phyloP scores from a whole-genome alignment of 805 yeast genomes.

The Suhomyces sp. region DNA sequence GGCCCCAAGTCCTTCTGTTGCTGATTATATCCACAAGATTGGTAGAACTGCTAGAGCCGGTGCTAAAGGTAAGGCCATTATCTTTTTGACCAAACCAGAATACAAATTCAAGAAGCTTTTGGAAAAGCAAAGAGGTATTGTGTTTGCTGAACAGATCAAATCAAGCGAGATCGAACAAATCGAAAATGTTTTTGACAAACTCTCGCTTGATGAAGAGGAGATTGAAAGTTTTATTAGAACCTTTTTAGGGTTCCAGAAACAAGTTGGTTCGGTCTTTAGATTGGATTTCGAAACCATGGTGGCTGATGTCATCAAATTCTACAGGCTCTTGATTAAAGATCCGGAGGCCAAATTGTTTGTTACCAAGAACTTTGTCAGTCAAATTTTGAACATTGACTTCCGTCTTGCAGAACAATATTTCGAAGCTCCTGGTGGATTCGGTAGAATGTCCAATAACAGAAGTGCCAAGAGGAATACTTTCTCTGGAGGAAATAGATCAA shows the following conservation, averaged over 20 bases:
- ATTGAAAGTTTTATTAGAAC: conserved; percentile 24
- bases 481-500: conserved; percentile 9
- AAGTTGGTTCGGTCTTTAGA: conserved; percentile 19
- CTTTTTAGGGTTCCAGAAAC: conserved; percentile 28
- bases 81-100: conserved; percentile 59
- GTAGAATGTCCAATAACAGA: conserved; percentile 10
- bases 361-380: conserved; percentile 6
- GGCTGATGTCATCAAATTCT: conserved; percentile 29
- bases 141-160: conserved; percentile 42
- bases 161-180: conserved; percentile 39
- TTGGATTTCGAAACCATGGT: conserved; percentile 24
- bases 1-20: conserved; percentile 67
- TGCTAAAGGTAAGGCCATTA: conserved; percentile 64
- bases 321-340: conserved; percentile 19
- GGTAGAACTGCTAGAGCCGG: conserved; percentile 98
- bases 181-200: conserved; percentile 18
- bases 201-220: conserved; percentile 17
- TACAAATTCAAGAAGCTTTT: conserved; percentile 51
- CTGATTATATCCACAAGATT: conserved; percentile 88
- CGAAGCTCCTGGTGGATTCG: conserved; percentile 27
- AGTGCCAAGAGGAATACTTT: conserved; percentile 9
- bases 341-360: conserved; percentile 16
- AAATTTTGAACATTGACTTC: conserved; percentile 5
- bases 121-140: conserved; percentile 49
- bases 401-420: conserved; percentile 15